A percentile compares a stretch with the other conserved stretches of the same genome.
These are phyloP conservation scores for Amphibolis antarctica DNA, from an alignment of 106 monocot genomes.

Conservation along the genomic window DNA sequence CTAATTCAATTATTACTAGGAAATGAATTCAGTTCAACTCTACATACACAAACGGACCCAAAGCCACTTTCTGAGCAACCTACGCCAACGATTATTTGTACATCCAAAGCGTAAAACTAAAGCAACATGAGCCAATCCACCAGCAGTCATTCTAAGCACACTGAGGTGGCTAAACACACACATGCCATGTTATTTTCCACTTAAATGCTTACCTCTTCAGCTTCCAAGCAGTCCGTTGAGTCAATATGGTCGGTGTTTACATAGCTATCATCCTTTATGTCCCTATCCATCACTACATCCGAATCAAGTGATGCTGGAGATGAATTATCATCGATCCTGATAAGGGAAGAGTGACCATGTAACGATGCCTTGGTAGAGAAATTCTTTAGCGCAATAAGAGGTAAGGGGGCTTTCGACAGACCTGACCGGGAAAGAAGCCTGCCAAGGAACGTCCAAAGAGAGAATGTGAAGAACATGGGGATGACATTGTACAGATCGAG, in stretches of 20 bases:
- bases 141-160: neutral
- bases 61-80: too few species aligned
- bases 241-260: constrained; percentile 33
- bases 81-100: too few species aligned
- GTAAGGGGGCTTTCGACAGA: constrained; percentile 42
- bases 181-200: neutral
- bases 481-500: too few species aligned
- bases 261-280: constrained; percentile 47
- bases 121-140: neutral
- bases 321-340: constrained; percentile 61
- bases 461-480: neutral
- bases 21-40: too few species aligned
- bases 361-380: constrained; percentile 35
- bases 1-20: too few species aligned
- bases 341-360: constrained; percentile 46
- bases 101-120: neutral
- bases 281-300: constrained; percentile 49
- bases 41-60: too few species aligned
- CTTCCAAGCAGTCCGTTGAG: constrained; percentile 45
- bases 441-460: constrained; percentile 9
- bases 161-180: neutral
- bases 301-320: constrained; percentile 87
- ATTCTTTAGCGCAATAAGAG: constrained; percentile 42
- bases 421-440: constrained; percentile 35
- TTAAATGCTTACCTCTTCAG: constrained; percentile 50